phyloP scores from a whole-genome alignment of 176 grass and related monocot species.

The Carex cristatella region DNA sequence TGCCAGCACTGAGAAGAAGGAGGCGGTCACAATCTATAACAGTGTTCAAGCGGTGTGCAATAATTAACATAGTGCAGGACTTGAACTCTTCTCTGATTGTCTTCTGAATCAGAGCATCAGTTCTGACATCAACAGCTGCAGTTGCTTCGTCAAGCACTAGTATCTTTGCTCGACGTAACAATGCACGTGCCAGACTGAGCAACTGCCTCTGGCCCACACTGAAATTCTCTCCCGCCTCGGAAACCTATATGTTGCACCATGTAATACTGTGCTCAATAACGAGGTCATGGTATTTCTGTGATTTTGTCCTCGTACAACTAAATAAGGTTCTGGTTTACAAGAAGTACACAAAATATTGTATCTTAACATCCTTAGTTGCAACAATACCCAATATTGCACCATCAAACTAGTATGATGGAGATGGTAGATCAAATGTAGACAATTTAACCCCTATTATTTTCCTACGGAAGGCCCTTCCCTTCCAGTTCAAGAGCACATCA shows the following conservation, averaged over 20 bases:
- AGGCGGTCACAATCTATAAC: slow-evolving; percentile 91
- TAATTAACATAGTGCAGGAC: slow-evolving; percentile 96
- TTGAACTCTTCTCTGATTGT: slow-evolving; percentile 99
- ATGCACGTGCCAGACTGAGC: slow-evolving; percentile 86
- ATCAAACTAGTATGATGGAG: not conserved
- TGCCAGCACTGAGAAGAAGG: slow-evolving; percentile 77
- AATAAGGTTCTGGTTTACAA: not conserved
- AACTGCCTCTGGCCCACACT: slow-evolving; percentile 94
- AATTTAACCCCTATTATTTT: not conserved
- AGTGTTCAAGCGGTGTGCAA: slow-evolving; percentile 90
- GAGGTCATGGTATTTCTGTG: not conserved
- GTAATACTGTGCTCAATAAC: not conserved
- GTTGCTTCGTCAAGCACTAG: slow-evolving; percentile 98
- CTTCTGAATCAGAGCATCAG: slow-evolving; percentile 98
- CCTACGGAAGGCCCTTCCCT: not conserved
- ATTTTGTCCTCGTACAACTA: not conserved
- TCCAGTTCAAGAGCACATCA: not conserved
- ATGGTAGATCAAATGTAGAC: not conserved
- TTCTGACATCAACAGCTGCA: slow-evolving; percentile 93
- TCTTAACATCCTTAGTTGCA: not conserved
- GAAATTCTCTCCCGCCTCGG: slow-evolving; percentile 96
- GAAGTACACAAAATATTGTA: not conserved
- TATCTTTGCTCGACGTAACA: slow-evolving; percentile 90
- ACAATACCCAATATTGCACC: not conserved
- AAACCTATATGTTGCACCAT: slow-evolving; percentile 43